A percentile compares a stretch with the other conserved stretches of the same genome.
phyloP scores from a whole-genome alignment of 2,329 filamentous ascomycete species.

The Hypoxylon sp. region DNA sequence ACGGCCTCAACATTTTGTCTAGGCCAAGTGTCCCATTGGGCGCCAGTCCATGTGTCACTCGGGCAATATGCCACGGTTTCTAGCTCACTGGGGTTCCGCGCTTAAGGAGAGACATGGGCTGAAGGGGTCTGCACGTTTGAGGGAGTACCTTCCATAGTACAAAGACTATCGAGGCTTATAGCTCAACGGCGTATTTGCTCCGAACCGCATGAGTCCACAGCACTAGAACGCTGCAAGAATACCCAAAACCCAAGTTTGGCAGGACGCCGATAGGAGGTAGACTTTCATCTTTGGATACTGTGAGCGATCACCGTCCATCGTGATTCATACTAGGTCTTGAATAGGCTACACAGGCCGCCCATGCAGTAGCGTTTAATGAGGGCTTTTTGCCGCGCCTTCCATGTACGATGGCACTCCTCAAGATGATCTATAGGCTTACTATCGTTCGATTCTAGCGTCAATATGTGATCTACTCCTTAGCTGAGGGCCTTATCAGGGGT shows the following conservation, averaged over 20 bases:
- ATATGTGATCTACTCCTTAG: slow-evolving; percentile 1
- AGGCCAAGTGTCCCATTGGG: slow-evolving; percentile 21
- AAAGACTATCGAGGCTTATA: slow-evolving; percentile 1
- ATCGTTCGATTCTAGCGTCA: slow-evolving; percentile 30
- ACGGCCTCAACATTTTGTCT: slow-evolving; percentile 11
- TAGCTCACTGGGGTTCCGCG: neutral
- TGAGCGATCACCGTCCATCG: slow-evolving; percentile 29
- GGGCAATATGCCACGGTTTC: slow-evolving; percentile 2
- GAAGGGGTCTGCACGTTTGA: slow-evolving; percentile 12
- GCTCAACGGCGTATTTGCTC: slow-evolving; percentile 21
- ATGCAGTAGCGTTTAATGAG: slow-evolving; percentile 35
- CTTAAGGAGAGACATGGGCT: slow-evolving; percentile 10
- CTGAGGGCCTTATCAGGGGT: slow-evolving; percentile 14
- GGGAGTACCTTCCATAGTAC: slow-evolving; percentile 6
- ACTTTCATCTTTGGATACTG: slow-evolving; percentile 26
- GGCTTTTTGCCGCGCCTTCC: slow-evolving; percentile 6
- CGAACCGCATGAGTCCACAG: slow-evolving; percentile 15
- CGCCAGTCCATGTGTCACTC: neutral
- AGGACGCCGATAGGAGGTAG: neutral
- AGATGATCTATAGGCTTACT: slow-evolving; percentile 24
- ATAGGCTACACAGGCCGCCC: slow-evolving; percentile 31
- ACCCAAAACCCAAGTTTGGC: slow-evolving; percentile 11
- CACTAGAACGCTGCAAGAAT: slow-evolving; percentile 22
- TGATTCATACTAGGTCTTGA: slow-evolving; percentile 24
- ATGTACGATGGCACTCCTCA: slow-evolving; percentile 11